Percentiles rank a stretch among this genome's conserved stretches.
These are phyloP conservation scores for Allium cepa DNA, from an alignment of 106 monocot genomes.

Conservation along the genomic window DNA sequence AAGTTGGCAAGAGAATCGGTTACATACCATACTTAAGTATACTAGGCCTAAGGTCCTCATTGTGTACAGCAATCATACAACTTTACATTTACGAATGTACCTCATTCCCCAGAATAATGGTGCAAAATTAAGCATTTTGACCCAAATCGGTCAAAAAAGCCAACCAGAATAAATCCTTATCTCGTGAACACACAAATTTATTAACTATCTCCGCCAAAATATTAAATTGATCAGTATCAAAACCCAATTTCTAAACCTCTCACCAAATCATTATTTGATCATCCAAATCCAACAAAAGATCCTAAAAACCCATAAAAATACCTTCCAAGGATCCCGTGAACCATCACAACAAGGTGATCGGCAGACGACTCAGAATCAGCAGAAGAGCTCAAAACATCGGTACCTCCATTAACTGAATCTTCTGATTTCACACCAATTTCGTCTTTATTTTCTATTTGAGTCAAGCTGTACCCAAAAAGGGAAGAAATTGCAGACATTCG, in stretches of 20 bases:
- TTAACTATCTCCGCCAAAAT: no score
- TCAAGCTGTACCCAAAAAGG: background rate
- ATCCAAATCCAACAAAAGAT: background rate
- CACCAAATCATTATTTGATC: background rate
- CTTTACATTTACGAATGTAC: no score
- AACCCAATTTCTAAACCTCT: background rate
- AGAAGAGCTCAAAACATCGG: slow-evolving; percentile 19
- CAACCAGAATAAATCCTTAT: no score
- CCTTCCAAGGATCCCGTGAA: slow-evolving; percentile 38
- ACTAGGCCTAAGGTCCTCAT: no score
- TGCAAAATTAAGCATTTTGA: no score
- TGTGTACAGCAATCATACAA: no score
- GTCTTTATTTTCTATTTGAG: slow-evolving; percentile 1
- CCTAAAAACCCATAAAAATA: slow-evolving; percentile 2
- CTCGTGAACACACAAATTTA: no score
- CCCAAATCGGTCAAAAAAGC: no score
- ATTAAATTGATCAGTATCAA: background rate
- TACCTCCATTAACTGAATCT: slow-evolving; percentile 18
- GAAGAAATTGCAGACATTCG: background rate
- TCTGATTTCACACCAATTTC: slow-evolving; percentile 3
- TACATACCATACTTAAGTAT: no score
- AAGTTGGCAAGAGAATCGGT: no score
- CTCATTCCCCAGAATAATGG: no score
- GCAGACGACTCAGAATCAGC: background rate
- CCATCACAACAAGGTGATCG: slow-evolving; percentile 38